phyloP scores from a whole-genome alignment of 176 grass and related monocot genomes.

The Hyparrhenia diplandra region DNA sequence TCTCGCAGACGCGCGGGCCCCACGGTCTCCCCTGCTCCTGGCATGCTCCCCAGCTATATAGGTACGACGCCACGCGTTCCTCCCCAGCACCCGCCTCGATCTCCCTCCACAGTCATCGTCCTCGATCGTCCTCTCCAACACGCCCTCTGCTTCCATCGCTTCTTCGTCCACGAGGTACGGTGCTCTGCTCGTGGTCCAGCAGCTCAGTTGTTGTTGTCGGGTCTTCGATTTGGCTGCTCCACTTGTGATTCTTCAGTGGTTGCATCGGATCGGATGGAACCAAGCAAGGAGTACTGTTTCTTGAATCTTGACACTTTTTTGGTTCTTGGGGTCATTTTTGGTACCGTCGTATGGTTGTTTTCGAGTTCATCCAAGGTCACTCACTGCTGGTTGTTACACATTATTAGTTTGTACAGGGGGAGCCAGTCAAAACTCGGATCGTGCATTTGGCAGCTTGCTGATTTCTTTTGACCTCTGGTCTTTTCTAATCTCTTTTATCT shows the following conservation, averaged over 20 bases:
- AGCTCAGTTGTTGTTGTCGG: not conserved
- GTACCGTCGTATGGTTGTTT: not conserved
- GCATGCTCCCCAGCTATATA: slow-evolving; percentile 46
- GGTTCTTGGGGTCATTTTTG: not conserved
- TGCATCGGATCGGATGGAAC: too few relatives aligned
- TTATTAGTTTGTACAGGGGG: not conserved
- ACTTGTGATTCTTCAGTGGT: not conserved
- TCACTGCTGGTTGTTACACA: too few relatives aligned
- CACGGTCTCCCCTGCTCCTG: slow-evolving; percentile 35
- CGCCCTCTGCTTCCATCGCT: not conserved
- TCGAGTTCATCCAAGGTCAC: slow-evolving; percentile 9
- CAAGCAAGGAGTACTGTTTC: not conserved
- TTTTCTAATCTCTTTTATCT: not conserved
- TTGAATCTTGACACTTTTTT: not conserved
- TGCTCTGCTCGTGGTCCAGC: not conserved
- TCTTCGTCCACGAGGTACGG: slow-evolving; percentile 12
- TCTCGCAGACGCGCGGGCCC: slow-evolving; percentile 21
- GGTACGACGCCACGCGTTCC: not conserved
- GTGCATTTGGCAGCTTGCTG: not conserved
- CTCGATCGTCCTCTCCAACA: too few relatives aligned
- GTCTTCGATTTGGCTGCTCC: not conserved
- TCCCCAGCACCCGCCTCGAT: not conserved
- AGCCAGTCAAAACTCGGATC: not conserved
- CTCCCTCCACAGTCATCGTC: too few relatives aligned
- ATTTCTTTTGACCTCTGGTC: not conserved